Base-by-base conservation (phyloP, 441 rosid genomes). In the Populus hybrid region DNA sequence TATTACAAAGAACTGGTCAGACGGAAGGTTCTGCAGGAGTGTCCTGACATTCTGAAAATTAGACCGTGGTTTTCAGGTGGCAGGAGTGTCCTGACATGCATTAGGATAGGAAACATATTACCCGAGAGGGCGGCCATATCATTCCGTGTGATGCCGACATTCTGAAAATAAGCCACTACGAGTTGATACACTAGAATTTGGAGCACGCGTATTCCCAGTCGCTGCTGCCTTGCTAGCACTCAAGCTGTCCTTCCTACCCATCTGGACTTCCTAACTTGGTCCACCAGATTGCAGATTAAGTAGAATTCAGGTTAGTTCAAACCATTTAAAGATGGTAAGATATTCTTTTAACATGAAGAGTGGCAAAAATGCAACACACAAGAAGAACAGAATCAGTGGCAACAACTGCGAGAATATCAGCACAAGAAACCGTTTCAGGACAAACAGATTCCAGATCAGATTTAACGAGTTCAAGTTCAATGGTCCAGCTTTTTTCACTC, bases 91-190 rank as follows among this genome's bases (percentile, higher is more conserved):
- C 63, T 19, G n/a, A 6, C 23, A 57, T 2, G 63, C 23, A 18
- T 2, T 2, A n/a, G 63, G 63, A 57, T 19, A 3, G 30, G 6
- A 8, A 7, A 9, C 7, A 57, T 0, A 16, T 57, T 77, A 92
- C 95, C 97, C 10, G 97, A 89, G 34, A 93, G 93, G 19, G 92
- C 91, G 24, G 92, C 94, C 93, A 92, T 81, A 76, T 92, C 98
- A 23, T 75, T 79, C 59, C 86, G 84, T 1, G 90, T 77, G 18
- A 95, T 95, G 4, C 97, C 99, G 34, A 87, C 89, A 14, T 89
- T 93, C 82, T 89, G 87, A 78, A 95, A 95, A 70, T 72, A 86
- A 76, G 95, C 80, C n/a, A 84, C 84, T 5, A 93, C 7, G 86
- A 32, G 79, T 77, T 66, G 88, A 72, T 14, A 90, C 90, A 0